These are phyloP conservation scores for Solanum appendiculatum DNA, from an alignment of 257 asterid species.

Conservation along the genomic window DNA sequence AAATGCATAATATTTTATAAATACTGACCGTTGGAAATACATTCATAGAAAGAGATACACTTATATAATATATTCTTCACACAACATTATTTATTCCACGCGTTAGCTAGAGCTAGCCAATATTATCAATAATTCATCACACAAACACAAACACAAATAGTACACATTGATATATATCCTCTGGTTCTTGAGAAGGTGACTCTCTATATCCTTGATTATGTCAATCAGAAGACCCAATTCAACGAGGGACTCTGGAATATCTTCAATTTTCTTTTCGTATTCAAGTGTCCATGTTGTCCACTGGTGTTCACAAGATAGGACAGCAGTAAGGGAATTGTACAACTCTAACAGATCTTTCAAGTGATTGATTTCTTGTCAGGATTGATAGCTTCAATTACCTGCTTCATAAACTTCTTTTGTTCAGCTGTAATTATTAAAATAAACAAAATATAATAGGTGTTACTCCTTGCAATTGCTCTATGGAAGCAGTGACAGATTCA, in stretches of 20 bases:
- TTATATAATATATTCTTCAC: neutral
- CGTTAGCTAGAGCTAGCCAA: neutral
- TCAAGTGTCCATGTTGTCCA: neutral
- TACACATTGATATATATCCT: no score
- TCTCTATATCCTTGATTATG: neutral
- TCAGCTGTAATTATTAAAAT: neutral
- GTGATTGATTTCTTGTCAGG: neutral
- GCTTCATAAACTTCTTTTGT: neutral
- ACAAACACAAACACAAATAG: neutral
- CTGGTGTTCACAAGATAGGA: neutral
- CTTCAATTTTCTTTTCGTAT: neutral
- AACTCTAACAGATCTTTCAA: neutral
- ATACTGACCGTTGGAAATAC: neutral
- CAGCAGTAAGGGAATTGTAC: neutral
- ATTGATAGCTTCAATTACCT: neutral
- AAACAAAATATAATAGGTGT: neutral
- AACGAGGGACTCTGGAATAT: neutral
- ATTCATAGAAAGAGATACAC: neutral
- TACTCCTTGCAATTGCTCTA: neutral
- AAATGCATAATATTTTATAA: neutral
- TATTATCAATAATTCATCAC: neutral
- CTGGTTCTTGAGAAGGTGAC: neutral
- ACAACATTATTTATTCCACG: neutral
- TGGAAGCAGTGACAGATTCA: neutral
- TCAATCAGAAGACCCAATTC: neutral